Evolutionary conservation across 2,329 filamentous ascomycete genomes (phyloP), one percentile per base, ranked within the genome.

Genomic region (Stachybotrys echinatus): DNA sequence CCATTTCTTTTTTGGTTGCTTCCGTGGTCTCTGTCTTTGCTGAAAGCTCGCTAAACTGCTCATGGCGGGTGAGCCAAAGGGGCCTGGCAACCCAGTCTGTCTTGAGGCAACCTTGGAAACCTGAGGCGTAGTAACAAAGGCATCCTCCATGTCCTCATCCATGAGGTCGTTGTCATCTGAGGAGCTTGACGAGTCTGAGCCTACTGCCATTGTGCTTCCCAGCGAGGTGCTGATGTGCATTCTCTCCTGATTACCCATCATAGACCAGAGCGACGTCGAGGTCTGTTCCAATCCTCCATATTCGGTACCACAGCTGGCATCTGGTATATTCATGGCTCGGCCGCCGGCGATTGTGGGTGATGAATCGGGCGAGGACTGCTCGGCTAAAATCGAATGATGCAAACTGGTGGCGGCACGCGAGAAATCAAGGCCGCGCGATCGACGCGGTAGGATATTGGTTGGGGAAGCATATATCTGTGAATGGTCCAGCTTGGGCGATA

Each of bases 341-440:
- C 87, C 83, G 48, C 85, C 84, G 49, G 94, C 85, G 8, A 46
- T 46, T 12, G 87, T 92, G 1, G 94, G 94, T 1, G 92, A 96
- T 0, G 90, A 94, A 65, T 95, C 91, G 4, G 92, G 91, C 5
- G 89, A 94, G 1, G 89, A 88, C 65, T 87, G 83, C 58, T 96
- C 89, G 50, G 92, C 92, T 8, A 97, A 80, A 1, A 89, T 97
- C 17, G 92, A 96, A 68, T 97, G 94, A 70, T 97, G 94, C 20
- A 99, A 77, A 64, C 92, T 95, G 12, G 92, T 96, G 54, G 90
- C 94, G 12, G 92, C 92, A 58, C 92, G 82, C 39, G 92, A 92
- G 68, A 96, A 97, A 70, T 97, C 92, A 53, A 96, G 76, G 42
- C 92, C 92, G 50, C 92, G 83, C 23, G 92, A 96, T 53, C 92